Evolutionary conservation across 768 basidiomycete genomes (phyloP).

Genomic region (Fomitopsis serialis): DNA sequence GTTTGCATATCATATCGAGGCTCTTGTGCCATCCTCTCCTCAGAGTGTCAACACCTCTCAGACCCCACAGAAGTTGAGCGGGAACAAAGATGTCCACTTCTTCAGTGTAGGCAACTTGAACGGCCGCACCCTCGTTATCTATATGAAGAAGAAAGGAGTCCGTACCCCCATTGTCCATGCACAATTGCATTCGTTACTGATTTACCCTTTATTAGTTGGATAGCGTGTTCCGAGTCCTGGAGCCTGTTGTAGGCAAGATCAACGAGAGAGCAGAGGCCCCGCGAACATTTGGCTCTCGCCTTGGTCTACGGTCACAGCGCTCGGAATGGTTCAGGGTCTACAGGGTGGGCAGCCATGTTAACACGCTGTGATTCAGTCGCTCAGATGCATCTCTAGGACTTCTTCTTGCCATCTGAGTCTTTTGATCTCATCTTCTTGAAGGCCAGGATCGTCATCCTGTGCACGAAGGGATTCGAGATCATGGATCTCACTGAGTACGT

Average conservation of each 20-base stretch:
- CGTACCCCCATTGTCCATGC: conserved; percentile 18
- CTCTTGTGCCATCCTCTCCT: conserved; percentile 84
- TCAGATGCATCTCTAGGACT: conserved; percentile 44
- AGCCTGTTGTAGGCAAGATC: conserved; percentile 89
- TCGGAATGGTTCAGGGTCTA: conserved; percentile 96
- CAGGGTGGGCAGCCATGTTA: conserved; percentile 38
- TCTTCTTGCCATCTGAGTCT: conserved; percentile 89
- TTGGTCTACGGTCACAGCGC: conserved; percentile 72
- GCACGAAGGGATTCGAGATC: conserved; percentile 93
- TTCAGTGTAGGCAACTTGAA: conserved; percentile 89
- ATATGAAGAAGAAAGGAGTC: conserved; percentile 92
- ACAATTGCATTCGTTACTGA: not conserved
- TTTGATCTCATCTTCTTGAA: conserved; percentile 91
- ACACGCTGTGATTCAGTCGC: not conserved
- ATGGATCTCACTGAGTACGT: conserved; percentile 92
- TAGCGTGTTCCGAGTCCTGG: conserved; percentile 95
- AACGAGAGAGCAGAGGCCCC: conserved; percentile 71
- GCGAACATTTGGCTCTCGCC: conserved; percentile 63
- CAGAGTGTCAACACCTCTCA: conserved; percentile 62
- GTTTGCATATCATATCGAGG: conserved; percentile 95
- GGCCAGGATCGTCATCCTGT: conserved; percentile 88
- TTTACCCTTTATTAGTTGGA: conserved; percentile 47
- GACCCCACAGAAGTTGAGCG: conserved; percentile 86
- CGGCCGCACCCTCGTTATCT: conserved; percentile 85
- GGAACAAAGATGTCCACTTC: conserved; percentile 90